These are phyloP conservation scores for Syzygium oleosum DNA, from an alignment of 345 rosid species.

Conservation along the genomic window DNA sequence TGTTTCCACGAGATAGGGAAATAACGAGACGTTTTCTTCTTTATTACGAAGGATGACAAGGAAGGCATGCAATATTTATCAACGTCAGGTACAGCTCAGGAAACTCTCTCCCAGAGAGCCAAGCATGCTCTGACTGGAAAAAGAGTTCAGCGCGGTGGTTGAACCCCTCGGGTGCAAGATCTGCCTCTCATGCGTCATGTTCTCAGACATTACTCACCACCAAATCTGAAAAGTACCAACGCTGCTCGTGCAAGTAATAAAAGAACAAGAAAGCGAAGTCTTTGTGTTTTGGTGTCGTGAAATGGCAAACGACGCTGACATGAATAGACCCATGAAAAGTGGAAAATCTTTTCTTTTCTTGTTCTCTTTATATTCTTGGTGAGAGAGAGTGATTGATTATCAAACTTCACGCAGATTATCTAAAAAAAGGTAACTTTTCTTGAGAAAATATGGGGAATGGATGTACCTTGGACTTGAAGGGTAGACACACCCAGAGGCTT, in stretches of 20 bases:
- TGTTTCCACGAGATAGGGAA: neutral
- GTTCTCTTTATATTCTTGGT: neutral
- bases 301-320: neutral
- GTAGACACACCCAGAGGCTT: slow-evolving; percentile 26
- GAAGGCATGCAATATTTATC: neutral
- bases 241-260: neutral
- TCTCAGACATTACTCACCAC: neutral
- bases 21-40: neutral
- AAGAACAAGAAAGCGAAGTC: neutral
- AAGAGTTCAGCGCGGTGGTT: neutral
- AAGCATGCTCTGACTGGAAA: neutral
- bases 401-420: neutral
- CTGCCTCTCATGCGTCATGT: neutral
- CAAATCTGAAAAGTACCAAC: neutral
- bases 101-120: neutral
- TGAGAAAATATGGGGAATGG: neutral
- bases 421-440: neutral
- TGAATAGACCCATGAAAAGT: neutral
- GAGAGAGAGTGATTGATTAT: neutral
- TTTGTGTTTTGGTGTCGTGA: neutral
- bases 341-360: neutral
- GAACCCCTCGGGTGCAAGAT: neutral
- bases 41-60: neutral
- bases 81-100: neutral
- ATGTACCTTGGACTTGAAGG: slow-evolving; percentile 10